Evolutionary conservation across 257 asterid genomes (phyloP).

Genomic region (Ajuga chamaepitys): DNA sequence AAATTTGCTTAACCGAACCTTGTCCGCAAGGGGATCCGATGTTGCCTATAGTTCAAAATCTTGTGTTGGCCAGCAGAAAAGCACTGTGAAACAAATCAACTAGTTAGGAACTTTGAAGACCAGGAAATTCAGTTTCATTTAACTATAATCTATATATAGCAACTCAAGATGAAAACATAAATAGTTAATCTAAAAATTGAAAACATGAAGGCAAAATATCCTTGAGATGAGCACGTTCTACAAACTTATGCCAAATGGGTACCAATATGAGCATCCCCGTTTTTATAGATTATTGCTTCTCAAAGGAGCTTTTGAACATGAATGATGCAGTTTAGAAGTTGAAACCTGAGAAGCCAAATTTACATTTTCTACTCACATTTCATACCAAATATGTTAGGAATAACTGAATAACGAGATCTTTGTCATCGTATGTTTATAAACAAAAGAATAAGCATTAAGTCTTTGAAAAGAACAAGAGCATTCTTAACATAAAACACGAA

Average conservation of each 20-base stretch:
- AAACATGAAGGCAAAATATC: no score
- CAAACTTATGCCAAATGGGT: background rate
- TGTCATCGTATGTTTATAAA: background rate
- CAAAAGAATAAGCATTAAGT: background rate
- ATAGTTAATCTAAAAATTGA: background rate
- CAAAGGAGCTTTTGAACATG: no score
- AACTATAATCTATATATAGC: background rate
- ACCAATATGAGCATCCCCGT: background rate
- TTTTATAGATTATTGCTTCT: background rate
- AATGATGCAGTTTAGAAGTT: background rate
- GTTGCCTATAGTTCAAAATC: conserved; percentile 97
- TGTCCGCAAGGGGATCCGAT: conserved; percentile 99
- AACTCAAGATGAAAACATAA: background rate
- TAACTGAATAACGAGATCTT: background rate
- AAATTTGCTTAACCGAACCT: conserved; percentile 44
- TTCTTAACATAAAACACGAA: no score
- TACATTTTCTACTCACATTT: background rate
- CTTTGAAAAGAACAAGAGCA: no score
- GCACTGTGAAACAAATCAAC: conserved; percentile 40
- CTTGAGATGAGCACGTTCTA: no score
- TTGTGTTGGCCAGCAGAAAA: conserved; percentile 95
- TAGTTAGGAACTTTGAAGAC: conserved; percentile 15
- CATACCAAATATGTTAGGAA: background rate
- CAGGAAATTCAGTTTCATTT: background rate
- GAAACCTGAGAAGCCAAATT: background rate